A percentile compares a stretch with the other conserved stretches of the same genome.
phyloP scores from a whole-genome alignment of 495 filamentous ascomycete species.

The Penicillium lagena region DNA sequence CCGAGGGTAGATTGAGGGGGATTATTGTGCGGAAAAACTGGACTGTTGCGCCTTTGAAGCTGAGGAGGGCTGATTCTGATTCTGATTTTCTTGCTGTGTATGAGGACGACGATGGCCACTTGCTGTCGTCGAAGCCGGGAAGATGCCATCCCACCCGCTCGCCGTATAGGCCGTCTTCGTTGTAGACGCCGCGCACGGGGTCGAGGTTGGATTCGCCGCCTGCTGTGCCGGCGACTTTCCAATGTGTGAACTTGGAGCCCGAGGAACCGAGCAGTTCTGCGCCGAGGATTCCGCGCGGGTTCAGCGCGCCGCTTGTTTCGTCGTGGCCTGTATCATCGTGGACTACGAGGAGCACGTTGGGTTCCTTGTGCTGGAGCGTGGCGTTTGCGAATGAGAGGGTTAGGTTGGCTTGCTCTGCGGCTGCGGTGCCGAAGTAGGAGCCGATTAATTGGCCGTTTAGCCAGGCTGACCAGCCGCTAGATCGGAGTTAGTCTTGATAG shows the following conservation, averaged over 20 bases:
- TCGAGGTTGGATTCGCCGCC: slow-evolving; percentile 65
- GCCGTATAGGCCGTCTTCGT: slow-evolving; percentile 64
- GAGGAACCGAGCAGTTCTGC: slow-evolving; percentile 39
- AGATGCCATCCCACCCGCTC: slow-evolving; percentile 64
- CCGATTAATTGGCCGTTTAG: slow-evolving; percentile 48
- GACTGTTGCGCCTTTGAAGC: slow-evolving; percentile 35
- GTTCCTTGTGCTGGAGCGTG: slow-evolving; percentile 38
- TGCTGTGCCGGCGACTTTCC: slow-evolving; percentile 71
- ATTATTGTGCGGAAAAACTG: slow-evolving; percentile 58
- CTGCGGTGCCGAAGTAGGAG: slow-evolving; percentile 48
- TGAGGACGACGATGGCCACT: slow-evolving; percentile 22
- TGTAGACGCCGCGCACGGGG: slow-evolving; percentile 59
- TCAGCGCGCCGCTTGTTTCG: slow-evolving; percentile 57
- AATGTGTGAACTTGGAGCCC: slow-evolving; percentile 40
- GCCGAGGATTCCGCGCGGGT: slow-evolving; percentile 60
- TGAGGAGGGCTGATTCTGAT: slow-evolving; percentile 30
- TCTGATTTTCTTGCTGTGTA: not conserved
- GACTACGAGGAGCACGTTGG: slow-evolving; percentile 61
- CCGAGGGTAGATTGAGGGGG: slow-evolving; percentile 39
- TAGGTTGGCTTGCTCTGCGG: slow-evolving; percentile 23
- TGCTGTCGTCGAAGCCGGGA: slow-evolving; percentile 46
- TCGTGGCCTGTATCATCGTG: slow-evolving; percentile 68
- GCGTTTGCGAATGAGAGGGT: slow-evolving; percentile 35
- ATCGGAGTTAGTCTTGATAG: not conserved
- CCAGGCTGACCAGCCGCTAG: slow-evolving; percentile 48